phyloP scores from a whole-genome alignment of 2,329 filamentous ascomycete genomes.

The Anthostomella pinea region DNA sequence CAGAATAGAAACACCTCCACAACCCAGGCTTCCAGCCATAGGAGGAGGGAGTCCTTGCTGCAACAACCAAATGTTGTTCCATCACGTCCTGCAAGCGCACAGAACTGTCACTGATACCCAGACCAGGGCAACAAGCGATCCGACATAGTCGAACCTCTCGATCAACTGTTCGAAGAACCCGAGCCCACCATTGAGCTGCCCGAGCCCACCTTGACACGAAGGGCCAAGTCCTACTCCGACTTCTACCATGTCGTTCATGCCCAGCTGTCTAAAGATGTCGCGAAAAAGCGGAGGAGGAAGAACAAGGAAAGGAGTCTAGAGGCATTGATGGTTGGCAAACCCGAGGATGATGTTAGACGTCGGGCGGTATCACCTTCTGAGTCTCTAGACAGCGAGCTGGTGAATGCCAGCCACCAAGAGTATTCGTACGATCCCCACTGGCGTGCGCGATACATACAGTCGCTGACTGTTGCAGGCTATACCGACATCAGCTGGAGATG shows the following conservation, averaged over 20 bases:
- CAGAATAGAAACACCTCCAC: slow-evolving; percentile 47
- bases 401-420: slow-evolving; percentile 80
- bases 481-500: slow-evolving; percentile 75
- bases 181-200: slow-evolving; percentile 59
- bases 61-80: slow-evolving; percentile 60
- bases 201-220: slow-evolving; percentile 60
- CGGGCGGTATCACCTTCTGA: slow-evolving; percentile 39
- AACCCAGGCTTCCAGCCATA: slow-evolving; percentile 50
- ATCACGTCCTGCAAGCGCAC: slow-evolving; percentile 16
- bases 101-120: slow-evolving; percentile 16
- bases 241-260: slow-evolving; percentile 64
- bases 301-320: slow-evolving; percentile 46
- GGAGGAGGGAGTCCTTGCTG: slow-evolving; percentile 67
- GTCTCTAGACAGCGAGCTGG: slow-evolving; percentile 64
- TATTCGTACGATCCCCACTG: slow-evolving; percentile 62
- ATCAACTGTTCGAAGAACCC: slow-evolving; percentile 56
- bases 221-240: slow-evolving; percentile 76
- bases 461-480: slow-evolving; percentile 54
- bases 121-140: slow-evolving; percentile 52
- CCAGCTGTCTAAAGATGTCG: slow-evolving; percentile 52
- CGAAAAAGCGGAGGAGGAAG: slow-evolving; percentile 39
- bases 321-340: slow-evolving; percentile 44
- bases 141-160: slow-evolving; percentile 53
- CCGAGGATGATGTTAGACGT: slow-evolving; percentile 20
- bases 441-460: slow-evolving; percentile 1